These are phyloP conservation scores for Peronospora belbahrii DNA, from an alignment of 352 stramenopile genomes.

Conservation along the genomic window DNA sequence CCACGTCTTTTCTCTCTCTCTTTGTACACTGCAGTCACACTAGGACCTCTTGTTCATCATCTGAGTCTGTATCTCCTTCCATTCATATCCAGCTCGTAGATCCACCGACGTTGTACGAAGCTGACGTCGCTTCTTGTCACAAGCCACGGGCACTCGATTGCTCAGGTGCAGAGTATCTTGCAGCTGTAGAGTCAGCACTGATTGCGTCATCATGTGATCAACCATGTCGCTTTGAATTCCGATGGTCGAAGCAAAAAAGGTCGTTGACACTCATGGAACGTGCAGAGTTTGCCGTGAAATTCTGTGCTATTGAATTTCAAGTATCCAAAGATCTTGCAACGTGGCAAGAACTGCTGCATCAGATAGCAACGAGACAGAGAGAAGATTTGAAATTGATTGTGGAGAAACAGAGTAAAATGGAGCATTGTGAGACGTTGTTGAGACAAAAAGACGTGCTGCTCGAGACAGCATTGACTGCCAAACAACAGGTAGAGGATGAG, in stretches of 20 bases:
- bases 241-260: constrained; percentile 27
- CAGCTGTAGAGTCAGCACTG: constrained; percentile 19
- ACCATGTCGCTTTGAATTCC: constrained; percentile 28
- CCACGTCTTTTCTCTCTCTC: constrained; percentile 1
- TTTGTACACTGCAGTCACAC: constrained; percentile 7
- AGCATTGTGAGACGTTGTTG: constrained; percentile 29
- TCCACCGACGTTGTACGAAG: constrained; percentile 23
- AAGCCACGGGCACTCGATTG: constrained; percentile 42
- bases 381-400: constrained; percentile 4
- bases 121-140: constrained; percentile 24
- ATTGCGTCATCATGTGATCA: background rate
- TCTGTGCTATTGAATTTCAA: constrained; percentile 28
- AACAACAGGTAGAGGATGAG: constrained; percentile 38
- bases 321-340: constrained; percentile 4
- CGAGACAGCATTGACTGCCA: constrained; percentile 30
- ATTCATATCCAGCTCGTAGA: constrained; percentile 30
- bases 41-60: background rate
- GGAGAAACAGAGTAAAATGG: constrained; percentile 16
- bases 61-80: background rate
- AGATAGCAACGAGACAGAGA: constrained; percentile 14
- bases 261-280: constrained; percentile 48
- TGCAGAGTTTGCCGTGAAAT: constrained; percentile 49
- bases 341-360: constrained; percentile 27
- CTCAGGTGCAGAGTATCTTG: constrained; percentile 28
- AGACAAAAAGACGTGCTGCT: constrained; percentile 39